A percentile compares a stretch with the other conserved stretches of the same genome.
Evolutionary conservation across 2,329 filamentous ascomycete species (phyloP).

Genomic region (Amauroascus niger): DNA sequence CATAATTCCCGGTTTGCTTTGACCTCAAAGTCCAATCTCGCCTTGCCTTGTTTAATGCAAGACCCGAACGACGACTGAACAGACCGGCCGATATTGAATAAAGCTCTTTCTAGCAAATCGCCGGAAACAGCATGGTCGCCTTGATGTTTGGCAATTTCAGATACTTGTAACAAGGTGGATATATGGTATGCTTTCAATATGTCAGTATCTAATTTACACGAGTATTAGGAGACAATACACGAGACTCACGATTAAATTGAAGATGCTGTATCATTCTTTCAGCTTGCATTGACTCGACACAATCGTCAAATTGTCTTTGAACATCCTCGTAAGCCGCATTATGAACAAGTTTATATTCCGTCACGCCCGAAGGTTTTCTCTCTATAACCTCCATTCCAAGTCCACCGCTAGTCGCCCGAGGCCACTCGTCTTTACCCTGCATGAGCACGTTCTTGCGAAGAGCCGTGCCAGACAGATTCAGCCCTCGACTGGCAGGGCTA

Average conservation of each 20-base stretch:
- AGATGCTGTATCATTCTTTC: slow-evolving; percentile 71
- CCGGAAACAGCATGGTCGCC: slow-evolving; percentile 76
- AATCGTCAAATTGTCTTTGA: slow-evolving; percentile 65
- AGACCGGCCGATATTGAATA: slow-evolving; percentile 88
- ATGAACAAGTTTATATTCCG: slow-evolving; percentile 70
- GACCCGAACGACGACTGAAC: slow-evolving; percentile 72
- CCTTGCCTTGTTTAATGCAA: slow-evolving; percentile 65
- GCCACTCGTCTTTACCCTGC: slow-evolving; percentile 81
- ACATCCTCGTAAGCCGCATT: slow-evolving; percentile 61
- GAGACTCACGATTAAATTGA: slow-evolving; percentile 46
- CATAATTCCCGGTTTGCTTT: slow-evolving; percentile 89
- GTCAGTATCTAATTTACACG: background rate
- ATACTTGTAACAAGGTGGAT: slow-evolving; percentile 85
- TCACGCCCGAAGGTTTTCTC: slow-evolving; percentile 47
- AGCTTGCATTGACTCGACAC: slow-evolving; percentile 75
- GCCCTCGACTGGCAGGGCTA: slow-evolving; percentile 46
- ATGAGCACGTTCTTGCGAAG: slow-evolving; percentile 73
- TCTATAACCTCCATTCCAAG: slow-evolving; percentile 67
- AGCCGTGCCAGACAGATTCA: slow-evolving; percentile 60
- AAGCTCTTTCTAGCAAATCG: slow-evolving; percentile 78
- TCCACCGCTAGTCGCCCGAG: slow-evolving; percentile 65
- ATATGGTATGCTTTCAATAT: slow-evolving; percentile 64
- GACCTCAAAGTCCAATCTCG: slow-evolving; percentile 67
- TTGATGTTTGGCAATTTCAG: slow-evolving; percentile 83
- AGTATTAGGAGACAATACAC: background rate